Percentiles rank a stretch among this genome's conserved stretches.
Evolutionary conservation across 805 yeast species (phyloP).

Genomic region (Blastobotrys chiropterorum): DNA sequence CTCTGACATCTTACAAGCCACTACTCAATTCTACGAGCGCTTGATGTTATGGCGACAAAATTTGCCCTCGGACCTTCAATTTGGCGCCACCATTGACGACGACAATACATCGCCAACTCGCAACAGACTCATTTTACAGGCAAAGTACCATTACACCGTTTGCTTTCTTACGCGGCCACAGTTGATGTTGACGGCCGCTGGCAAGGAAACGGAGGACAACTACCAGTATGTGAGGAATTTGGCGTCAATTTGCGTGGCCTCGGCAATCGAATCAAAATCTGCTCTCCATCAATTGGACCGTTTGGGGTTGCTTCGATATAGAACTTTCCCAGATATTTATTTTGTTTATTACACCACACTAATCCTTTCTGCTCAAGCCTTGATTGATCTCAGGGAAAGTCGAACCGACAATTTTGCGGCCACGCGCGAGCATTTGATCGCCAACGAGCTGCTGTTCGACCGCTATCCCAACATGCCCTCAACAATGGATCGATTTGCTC

Average conservation of each 20-base stretch:
- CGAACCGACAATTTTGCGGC: neutral
- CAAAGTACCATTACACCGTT: slow-evolving; percentile 3
- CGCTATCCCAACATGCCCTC: neutral
- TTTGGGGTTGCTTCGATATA: slow-evolving; percentile 1
- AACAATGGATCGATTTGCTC: slow-evolving; percentile 1
- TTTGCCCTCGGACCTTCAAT: neutral
- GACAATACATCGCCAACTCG: no score
- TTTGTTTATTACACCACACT: neutral
- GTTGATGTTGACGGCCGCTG: slow-evolving; percentile 1
- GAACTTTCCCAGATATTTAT: slow-evolving; percentile 2
- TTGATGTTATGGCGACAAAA: slow-evolving; percentile 2
- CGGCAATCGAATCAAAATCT: neutral
- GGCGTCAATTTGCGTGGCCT: neutral
- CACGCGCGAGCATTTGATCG: neutral
- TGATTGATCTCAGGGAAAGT: neutral
- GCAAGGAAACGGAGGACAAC: neutral
- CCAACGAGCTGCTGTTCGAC: slow-evolving; percentile 2
- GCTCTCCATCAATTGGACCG: slow-evolving; percentile 1
- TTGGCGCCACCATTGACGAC: no score
- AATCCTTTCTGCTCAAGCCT: slow-evolving; percentile 1
- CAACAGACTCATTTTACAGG: neutral
- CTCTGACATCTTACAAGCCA: neutral
- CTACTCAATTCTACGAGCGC: neutral
- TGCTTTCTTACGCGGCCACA: slow-evolving; percentile 3
- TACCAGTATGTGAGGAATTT: neutral